These are phyloP conservation scores for Diaporthe citrichinensis DNA, from an alignment of 2,329 filamentous ascomycete species.

Conservation along the genomic window DNA sequence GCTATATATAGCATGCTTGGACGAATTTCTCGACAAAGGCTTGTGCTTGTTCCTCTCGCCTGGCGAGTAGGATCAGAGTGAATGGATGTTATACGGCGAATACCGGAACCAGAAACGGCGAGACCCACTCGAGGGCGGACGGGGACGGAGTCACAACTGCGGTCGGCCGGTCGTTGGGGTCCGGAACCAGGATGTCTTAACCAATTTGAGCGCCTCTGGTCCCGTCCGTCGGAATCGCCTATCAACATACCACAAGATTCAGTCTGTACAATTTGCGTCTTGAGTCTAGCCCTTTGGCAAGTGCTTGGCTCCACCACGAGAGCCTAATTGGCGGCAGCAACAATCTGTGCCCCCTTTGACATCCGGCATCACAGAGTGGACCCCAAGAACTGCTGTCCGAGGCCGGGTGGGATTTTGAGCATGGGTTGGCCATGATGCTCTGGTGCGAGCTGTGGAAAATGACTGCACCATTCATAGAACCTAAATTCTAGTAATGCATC, in stretches of 20 bases:
- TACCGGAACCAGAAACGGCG: slow-evolving; percentile 21
- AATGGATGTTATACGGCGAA: slow-evolving; percentile 1
- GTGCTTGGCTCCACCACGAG: not conserved
- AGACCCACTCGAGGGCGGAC: slow-evolving; percentile 16
- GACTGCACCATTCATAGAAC: not conserved
- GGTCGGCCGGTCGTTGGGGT: not conserved
- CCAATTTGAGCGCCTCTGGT: not conserved
- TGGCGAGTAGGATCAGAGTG: not conserved
- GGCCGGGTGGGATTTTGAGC: not conserved
- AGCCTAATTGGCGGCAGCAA: not conserved
- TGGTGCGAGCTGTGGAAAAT: not conserved
- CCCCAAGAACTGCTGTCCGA: not conserved
- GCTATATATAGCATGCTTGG: not conserved
- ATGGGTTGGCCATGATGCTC: not conserved
- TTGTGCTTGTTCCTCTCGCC: not conserved
- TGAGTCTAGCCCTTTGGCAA: not conserved
- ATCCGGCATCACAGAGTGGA: not conserved
- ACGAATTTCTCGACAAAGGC: not conserved
- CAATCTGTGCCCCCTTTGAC: not conserved
- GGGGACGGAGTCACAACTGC: slow-evolving; percentile 8
- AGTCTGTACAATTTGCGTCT: not conserved
- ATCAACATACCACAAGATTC: not conserved
- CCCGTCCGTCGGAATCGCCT: not conserved
- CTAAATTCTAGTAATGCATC: too few species aligned
- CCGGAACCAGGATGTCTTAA: not conserved